Evolutionary conservation across 192 early-diverging fungal species (phyloP), one percentile per base, ranked within the genome.

Genomic region (Rhizophagus clarus): DNA sequence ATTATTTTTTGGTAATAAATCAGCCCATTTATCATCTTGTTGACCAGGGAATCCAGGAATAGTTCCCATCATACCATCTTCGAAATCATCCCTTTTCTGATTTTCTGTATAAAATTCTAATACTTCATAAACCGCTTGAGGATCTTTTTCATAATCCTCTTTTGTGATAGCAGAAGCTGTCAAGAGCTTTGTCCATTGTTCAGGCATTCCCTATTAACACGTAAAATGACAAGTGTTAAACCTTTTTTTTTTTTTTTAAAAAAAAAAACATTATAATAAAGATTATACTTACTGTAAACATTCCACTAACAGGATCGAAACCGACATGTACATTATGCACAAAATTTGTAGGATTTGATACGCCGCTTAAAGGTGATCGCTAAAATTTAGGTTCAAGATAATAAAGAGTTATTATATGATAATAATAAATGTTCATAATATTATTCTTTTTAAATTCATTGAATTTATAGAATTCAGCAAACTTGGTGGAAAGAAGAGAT

Each of bases 41-140:
- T 82, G 79, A 20, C 61, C 81, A 3, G 85, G 85, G n/a, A 79
- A 64, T 7, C 80, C 64, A 26, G 85, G 82, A 60, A 77, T 67
- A 47, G 24, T 63, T 3, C 75, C 75, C 11, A 77, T 12, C 1
- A 66, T 22, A 49, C 62, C 75, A 66, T 77, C 62, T 40, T 87
- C 89, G 47, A 88, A 90, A 76, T 84, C 84, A 66, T 90, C 88
- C 28, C 88, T 81, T 71, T 88, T 87, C 28, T 87, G 85, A 82
- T 95, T 91, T 82, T 96, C 97, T 29, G 97, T 96, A 89, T 99
- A 99, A 79, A 99, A 99, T 84, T 98, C 97, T 34, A 99, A 88
- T 37, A 97, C 97, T 82, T 98, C 97, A 24, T 99, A 84, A 45
- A 99, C 98, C 26, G 97, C 97, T 86, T 99, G 97, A 37, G 98